A percentile compares a stretch with the other conserved stretches of the same genome.
phyloP scores from a whole-genome alignment of 352 stramenopile genomes.

The Globisporangium lucens region DNA sequence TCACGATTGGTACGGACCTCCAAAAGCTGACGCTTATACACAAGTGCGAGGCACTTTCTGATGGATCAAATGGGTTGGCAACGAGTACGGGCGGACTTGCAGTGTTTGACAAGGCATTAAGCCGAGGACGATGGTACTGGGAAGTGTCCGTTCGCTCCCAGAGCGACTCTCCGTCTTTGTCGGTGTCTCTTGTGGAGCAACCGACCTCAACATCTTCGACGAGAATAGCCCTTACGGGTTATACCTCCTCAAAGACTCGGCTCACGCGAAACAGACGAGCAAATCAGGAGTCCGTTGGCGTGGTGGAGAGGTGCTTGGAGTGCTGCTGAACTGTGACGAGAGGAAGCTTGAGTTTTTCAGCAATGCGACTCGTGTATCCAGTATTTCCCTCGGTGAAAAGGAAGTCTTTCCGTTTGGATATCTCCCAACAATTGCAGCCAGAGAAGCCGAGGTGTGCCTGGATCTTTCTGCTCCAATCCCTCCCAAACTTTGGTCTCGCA shows the following conservation, averaged over 20 bases:
- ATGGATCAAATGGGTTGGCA: neutral
- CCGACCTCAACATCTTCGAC: slow-evolving; percentile 56
- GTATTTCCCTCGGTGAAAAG: slow-evolving; percentile 24
- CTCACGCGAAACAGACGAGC: slow-evolving; percentile 16
- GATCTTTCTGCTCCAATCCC: slow-evolving; percentile 56
- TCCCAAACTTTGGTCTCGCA: slow-evolving; percentile 56
- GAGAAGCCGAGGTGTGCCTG: slow-evolving; percentile 59
- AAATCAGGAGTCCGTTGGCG: slow-evolving; percentile 31
- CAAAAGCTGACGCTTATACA: slow-evolving; percentile 56
- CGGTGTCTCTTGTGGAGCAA: slow-evolving; percentile 44
- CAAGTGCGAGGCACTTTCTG: slow-evolving; percentile 12
- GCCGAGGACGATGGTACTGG: slow-evolving; percentile 78
- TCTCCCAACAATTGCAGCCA: slow-evolving; percentile 58
- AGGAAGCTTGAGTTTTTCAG: slow-evolving; percentile 65
- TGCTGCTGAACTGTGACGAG: slow-evolving; percentile 64
- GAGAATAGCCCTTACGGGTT: slow-evolving; percentile 21
- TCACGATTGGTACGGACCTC: slow-evolving; percentile 68
- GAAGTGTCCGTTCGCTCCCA: slow-evolving; percentile 57
- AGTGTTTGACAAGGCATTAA: slow-evolving; percentile 63
- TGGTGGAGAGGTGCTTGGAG: slow-evolving; percentile 35
- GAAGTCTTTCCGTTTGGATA: slow-evolving; percentile 26
- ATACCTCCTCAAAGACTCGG: slow-evolving; percentile 37
- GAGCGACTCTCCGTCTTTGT: slow-evolving; percentile 67
- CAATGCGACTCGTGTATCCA: slow-evolving; percentile 30
- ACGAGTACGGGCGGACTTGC: slow-evolving; percentile 39